Evolutionary conservation across 805 yeast genomes (phyloP).

Genomic region (Candida boidinii): DNA sequence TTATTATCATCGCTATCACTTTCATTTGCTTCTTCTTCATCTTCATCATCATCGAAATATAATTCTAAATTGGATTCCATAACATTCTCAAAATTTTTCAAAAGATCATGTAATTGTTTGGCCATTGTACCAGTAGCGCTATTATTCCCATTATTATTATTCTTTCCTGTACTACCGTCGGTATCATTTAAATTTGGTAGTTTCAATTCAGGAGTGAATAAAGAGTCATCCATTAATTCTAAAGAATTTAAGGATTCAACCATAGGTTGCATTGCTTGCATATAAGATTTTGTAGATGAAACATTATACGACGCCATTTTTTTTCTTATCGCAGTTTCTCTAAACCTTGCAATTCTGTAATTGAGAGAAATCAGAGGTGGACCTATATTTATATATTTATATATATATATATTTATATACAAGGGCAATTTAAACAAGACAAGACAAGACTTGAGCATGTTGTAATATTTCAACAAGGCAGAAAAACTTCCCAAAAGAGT

Average conservation of each 20-base stretch:
- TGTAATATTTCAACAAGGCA: too few species aligned
- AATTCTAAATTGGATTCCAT: conserved; percentile 18
- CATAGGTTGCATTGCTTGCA: conserved; percentile 73
- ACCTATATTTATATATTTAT: too few species aligned
- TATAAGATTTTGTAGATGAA: conserved; percentile 63
- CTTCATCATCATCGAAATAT: conserved; percentile 6
- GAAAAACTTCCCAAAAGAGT: too few species aligned
- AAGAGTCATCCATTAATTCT: conserved; percentile 14
- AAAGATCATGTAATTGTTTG: conserved; percentile 15
- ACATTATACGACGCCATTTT: conserved; percentile 47
- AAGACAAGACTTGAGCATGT: too few species aligned
- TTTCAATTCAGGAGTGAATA: too few species aligned
- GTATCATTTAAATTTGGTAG: conserved; percentile 25
- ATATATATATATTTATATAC: too few species aligned
- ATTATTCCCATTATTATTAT: too few species aligned
- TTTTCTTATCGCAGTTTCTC: background rate
- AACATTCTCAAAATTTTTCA: conserved; percentile 25
- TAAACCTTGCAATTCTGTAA: too few species aligned
- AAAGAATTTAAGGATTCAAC: conserved; percentile 35
- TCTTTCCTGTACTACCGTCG: too few species aligned
- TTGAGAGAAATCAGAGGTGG: too few species aligned
- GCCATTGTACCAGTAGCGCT: conserved; percentile 16
- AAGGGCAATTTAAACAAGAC: too few species aligned
- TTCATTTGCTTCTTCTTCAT: conserved; percentile 8
- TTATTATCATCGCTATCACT: conserved; percentile 8